A percentile compares a stretch with the other conserved stretches of the same genome.
phyloP scores from a whole-genome alignment of 2,329 filamentous ascomycete species.

The Sclerotinia nivalis region DNA sequence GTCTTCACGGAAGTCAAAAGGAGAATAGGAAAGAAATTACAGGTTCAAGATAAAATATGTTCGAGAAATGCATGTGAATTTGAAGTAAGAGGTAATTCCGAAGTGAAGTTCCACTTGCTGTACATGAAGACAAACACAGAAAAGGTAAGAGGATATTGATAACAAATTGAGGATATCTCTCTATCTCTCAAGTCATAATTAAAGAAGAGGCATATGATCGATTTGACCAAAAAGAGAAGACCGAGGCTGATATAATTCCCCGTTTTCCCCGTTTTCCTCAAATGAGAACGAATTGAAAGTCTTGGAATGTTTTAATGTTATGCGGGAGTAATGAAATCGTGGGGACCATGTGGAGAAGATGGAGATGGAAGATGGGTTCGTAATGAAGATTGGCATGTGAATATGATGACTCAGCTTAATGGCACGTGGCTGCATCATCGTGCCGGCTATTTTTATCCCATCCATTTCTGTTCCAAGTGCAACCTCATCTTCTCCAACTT shows the following conservation, averaged over 20 bases:
- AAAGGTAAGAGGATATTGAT: neutral
- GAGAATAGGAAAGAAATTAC: neutral
- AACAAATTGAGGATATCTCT: neutral
- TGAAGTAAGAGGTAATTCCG: neutral
- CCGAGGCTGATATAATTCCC: slow-evolving; percentile 2
- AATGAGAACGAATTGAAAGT: neutral
- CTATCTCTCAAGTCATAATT: neutral
- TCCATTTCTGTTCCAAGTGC: too few relatives aligned
- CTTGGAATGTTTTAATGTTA: neutral
- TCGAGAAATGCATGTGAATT: neutral
- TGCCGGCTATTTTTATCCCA: too few relatives aligned
- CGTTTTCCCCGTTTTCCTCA: neutral
- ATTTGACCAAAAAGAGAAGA: neutral
- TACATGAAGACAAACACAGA: neutral
- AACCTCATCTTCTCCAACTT: neutral
- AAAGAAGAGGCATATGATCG: neutral
- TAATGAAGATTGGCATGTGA: slow-evolving; percentile 17
- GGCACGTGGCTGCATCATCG: neutral
- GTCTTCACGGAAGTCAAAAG: neutral
- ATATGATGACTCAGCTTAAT: slow-evolving; percentile 1
- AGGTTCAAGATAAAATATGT: neutral
- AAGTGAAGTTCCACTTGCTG: neutral
- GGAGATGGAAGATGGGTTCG: neutral
- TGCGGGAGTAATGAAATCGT: neutral
- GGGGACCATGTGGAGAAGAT: neutral